These are phyloP conservation scores for Collybia nuda DNA, from an alignment of 768 basidiomycete genomes.

Conservation along the genomic window DNA sequence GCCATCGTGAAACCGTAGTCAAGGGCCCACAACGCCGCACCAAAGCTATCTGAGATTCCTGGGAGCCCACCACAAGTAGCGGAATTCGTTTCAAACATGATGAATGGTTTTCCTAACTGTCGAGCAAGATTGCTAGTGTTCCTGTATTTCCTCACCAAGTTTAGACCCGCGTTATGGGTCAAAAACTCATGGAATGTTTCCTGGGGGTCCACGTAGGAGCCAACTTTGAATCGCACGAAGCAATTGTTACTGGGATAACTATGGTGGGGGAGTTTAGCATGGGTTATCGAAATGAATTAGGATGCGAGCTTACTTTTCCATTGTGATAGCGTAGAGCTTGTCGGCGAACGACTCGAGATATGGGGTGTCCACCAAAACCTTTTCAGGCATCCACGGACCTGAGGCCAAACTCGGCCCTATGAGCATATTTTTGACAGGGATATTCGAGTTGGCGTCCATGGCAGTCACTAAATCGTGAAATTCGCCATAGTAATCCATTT, in stretches of 20 bases:
- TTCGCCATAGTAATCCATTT: slow-evolving; percentile 49
- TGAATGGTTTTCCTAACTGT: slow-evolving; percentile 41
- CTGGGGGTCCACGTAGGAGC: slow-evolving; percentile 40
- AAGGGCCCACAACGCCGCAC: slow-evolving; percentile 62
- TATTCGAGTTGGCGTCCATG: slow-evolving; percentile 31
- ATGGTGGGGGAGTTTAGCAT: not conserved
- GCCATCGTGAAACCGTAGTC: slow-evolving; percentile 69
- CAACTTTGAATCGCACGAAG: slow-evolving; percentile 44
- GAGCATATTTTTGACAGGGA: slow-evolving; percentile 41
- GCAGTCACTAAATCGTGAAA: slow-evolving; percentile 41
- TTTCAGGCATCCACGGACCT: slow-evolving; percentile 46
- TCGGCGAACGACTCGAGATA: slow-evolving; percentile 44
- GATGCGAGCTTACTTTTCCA: slow-evolving; percentile 49
- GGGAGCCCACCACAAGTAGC: slow-evolving; percentile 70
- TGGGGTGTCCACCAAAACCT: slow-evolving; percentile 52
- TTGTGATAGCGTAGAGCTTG: slow-evolving; percentile 44
- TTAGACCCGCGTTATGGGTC: slow-evolving; percentile 52
- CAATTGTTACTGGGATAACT: slow-evolving; percentile 66
- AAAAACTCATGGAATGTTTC: slow-evolving; percentile 53
- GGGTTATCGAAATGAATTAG: not conserved
- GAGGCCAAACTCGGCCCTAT: slow-evolving; percentile 64
- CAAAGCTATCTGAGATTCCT: slow-evolving; percentile 64
- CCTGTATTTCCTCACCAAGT: slow-evolving; percentile 52
- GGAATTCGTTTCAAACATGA: slow-evolving; percentile 75
- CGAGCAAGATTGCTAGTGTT: slow-evolving; percentile 46